phyloP scores from a whole-genome alignment of 108 stramenopile species.

The Aurantiochytrium sp. region DNA sequence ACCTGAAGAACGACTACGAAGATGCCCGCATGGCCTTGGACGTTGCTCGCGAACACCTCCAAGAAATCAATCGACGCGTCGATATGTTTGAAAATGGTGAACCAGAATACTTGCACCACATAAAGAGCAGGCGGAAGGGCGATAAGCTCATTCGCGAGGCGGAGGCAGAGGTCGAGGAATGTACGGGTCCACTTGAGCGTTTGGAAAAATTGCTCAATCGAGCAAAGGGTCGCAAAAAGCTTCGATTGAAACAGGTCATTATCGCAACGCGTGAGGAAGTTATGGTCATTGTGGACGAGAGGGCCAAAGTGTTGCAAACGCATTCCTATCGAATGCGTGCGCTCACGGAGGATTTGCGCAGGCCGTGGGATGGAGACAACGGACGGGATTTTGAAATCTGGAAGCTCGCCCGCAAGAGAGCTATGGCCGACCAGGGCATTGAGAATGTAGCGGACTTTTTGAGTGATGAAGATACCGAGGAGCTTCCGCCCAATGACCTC shows the following conservation, averaged over 20 bases:
- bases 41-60: neutral
- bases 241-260: neutral
- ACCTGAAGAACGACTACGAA: neutral
- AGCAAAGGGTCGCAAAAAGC: neutral
- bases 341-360: neutral
- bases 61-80: neutral
- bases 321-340: neutral
- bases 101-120: neutral
- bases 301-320: neutral
- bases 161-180: neutral
- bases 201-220: neutral
- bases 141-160: neutral
- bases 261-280: neutral
- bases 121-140: neutral
- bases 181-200: neutral
- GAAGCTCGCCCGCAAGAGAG: neutral
- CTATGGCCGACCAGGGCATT: neutral
- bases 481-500: neutral
- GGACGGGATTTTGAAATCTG: neutral
- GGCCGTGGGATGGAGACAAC: slow-evolving; percentile 8
- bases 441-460: neutral
- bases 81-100: neutral
- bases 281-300: neutral
- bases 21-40: neutral
- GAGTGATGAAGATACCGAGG: neutral